These are phyloP conservation scores for Nitzschia putrida DNA, from an alignment of 108 stramenopile species.

Conservation along the genomic window DNA sequence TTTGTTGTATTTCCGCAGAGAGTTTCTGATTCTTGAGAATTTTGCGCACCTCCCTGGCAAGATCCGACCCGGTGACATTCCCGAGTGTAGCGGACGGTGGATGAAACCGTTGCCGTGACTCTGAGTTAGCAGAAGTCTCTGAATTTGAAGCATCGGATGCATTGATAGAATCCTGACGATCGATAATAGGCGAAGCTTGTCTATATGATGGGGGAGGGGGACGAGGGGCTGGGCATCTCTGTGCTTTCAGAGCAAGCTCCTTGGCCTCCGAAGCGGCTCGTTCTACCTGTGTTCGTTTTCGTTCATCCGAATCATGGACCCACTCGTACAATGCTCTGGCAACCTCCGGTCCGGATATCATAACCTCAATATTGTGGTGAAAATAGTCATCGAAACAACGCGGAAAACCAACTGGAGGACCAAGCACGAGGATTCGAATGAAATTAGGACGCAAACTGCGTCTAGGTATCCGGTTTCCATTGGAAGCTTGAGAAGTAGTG, in stretches of 20 bases:
- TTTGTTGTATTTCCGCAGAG: conserved; percentile 16
- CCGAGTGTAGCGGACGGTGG: conserved; percentile 52
- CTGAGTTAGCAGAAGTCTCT: conserved; percentile 14
- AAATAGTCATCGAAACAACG: conserved; percentile 66
- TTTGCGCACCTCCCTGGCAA: conserved; percentile 60
- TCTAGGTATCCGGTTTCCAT: not conserved
- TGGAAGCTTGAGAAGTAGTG: not conserved
- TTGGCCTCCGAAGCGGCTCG: conserved; percentile 50
- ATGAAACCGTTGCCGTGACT: conserved; percentile 5
- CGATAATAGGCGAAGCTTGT: not conserved
- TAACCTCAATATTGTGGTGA: conserved; percentile 64
- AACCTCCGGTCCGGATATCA: conserved; percentile 68
- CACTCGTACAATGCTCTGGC: conserved; percentile 51
- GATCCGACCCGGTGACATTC: conserved; percentile 60
- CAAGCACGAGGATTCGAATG: conserved; percentile 62
- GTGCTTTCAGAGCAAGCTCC: conserved; percentile 30
- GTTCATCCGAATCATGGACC: conserved; percentile 48
- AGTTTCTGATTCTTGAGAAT: conserved; percentile 57
- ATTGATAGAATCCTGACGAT: not conserved
- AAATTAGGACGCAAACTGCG: conserved; percentile 26
- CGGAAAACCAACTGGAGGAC: conserved; percentile 63
- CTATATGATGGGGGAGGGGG: not conserved
- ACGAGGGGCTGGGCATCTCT: not conserved
- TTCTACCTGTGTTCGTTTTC: conserved; percentile 56
- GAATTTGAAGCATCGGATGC: conserved; percentile 14